Percentiles rank a stretch among this genome's conserved stretches.
These are phyloP conservation scores for Amphichorda felina DNA, from an alignment of 2,329 filamentous ascomycete genomes.

Conservation along the genomic window DNA sequence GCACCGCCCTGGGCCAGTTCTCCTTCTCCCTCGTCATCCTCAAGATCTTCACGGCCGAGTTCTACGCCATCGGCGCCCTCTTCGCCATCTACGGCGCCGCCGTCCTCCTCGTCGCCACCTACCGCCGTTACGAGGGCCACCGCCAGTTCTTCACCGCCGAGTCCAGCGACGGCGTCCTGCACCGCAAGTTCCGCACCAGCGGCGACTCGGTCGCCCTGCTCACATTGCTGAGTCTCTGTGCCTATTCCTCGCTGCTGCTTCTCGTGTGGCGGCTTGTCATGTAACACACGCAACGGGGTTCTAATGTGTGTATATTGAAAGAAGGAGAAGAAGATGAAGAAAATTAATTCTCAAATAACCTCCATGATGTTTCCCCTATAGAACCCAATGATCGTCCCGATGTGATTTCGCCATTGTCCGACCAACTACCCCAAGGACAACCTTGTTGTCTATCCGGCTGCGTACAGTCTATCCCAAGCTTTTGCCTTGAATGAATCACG, in stretches of 20 bases:
- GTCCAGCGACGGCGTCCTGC: slow-evolving; percentile 17
- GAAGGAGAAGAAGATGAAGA: background rate
- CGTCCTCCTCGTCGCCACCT: slow-evolving; percentile 70
- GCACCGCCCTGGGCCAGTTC: slow-evolving; percentile 89
- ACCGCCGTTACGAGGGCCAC: slow-evolving; percentile 84
- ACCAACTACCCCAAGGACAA: no score
- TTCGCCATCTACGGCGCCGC: slow-evolving; percentile 87
- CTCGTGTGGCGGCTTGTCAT: slow-evolving; percentile 35
- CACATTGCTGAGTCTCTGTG: slow-evolving; percentile 41
- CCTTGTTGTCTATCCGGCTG: no score
- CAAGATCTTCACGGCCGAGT: slow-evolving; percentile 93
- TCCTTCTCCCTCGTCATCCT: slow-evolving; percentile 81
- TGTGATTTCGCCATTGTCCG: background rate
- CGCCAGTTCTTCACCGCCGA: slow-evolving; percentile 70
- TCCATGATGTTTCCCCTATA: background rate
- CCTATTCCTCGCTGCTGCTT: slow-evolving; percentile 44
- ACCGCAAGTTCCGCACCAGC: slow-evolving; percentile 49
- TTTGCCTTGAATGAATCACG: no score
- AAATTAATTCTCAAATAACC: background rate
- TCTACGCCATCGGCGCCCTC: slow-evolving; percentile 92
- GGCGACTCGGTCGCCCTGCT: slow-evolving; percentile 50
- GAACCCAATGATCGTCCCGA: background rate
- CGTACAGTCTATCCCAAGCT: no score
- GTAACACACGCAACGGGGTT: background rate
- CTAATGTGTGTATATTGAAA: no score